These are phyloP conservation scores for Umbelopsis sp. DNA, from an alignment of 192 early-diverging fungal genomes.

Conservation along the genomic window DNA sequence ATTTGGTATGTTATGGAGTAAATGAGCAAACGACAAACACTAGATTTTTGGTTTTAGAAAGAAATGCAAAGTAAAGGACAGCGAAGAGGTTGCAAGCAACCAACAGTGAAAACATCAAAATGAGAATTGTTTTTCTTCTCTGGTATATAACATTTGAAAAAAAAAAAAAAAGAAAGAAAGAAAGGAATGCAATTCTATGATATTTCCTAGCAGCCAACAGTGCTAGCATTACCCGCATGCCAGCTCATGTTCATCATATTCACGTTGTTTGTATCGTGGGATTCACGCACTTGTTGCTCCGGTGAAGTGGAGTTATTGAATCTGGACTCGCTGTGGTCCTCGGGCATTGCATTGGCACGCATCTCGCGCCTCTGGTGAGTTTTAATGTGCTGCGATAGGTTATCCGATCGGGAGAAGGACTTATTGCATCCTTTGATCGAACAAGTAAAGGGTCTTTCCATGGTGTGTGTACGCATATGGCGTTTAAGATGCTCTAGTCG, in stretches of 20 bases:
- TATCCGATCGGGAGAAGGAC: conserved; percentile 64
- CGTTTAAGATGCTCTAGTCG: conserved; percentile 80
- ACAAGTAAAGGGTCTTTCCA: conserved; percentile 66
- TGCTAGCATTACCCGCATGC: conserved; percentile 22
- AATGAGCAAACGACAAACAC: background rate
- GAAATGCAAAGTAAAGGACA: background rate
- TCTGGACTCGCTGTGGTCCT: background rate
- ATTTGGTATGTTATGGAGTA: background rate
- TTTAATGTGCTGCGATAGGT: conserved; percentile 61
- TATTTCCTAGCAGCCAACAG: conserved; percentile 25
- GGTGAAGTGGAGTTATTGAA: background rate
- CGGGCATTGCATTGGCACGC: background rate
- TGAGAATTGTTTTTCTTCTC: background rate
- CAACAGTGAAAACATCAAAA: background rate
- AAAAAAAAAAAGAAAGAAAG: background rate
- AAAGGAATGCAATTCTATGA: background rate
- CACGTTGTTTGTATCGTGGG: background rate
- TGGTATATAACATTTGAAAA: background rate
- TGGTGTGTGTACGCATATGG: conserved; percentile 71
- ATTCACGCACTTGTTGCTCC: background rate
- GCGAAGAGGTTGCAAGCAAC: conserved; percentile 6
- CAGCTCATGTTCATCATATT: conserved; percentile 21
- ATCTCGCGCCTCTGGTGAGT: conserved; percentile 40
- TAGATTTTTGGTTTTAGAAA: background rate
- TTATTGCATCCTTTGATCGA: conserved; percentile 52